Percentiles rank a stretch among this genome's conserved stretches.
phyloP scores from a whole-genome alignment of 306 rosid genomes.

The Cucumis sativus region Cucumber_9930_V3 NC_026655.2:9363001-9363500 shows the following conservation, averaged over 20 bases:
- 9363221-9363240: constrained; percentile 29
- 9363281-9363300: constrained; percentile 53
- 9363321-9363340: constrained; percentile 73
- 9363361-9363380: neutral
- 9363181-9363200: constrained; percentile 61
- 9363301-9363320: constrained; percentile 86
- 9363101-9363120: neutral
- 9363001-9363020: neutral
- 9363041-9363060: neutral
- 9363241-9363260: constrained; percentile 57
- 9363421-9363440: neutral
- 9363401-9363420: neutral
- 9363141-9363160: neutral
- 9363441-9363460: neutral
- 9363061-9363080: neutral
- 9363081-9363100: neutral
- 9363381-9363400: neutral
- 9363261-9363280: constrained; percentile 81
- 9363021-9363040: neutral
- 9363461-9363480: too few relatives aligned
- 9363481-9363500: too few relatives aligned
- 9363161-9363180: neutral
- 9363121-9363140: neutral
- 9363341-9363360: neutral
- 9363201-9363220: constrained; percentile 18